phyloP scores from a whole-genome alignment of 345 rosid species.

The Aquilaria sinensis region DNA sequence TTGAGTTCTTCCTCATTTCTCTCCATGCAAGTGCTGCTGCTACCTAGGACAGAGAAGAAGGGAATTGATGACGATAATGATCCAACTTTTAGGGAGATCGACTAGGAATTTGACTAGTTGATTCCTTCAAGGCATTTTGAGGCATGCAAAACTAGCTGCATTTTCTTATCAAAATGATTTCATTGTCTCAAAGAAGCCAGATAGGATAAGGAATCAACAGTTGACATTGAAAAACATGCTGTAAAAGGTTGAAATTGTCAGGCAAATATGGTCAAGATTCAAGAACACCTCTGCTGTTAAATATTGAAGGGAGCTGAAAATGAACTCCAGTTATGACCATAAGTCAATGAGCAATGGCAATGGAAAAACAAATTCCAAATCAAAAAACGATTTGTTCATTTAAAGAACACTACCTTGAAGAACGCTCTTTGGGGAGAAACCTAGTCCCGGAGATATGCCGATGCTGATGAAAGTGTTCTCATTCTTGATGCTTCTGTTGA shows the following conservation, averaged over 20 bases:
- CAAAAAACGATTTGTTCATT: neutral
- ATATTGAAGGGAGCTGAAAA: neutral
- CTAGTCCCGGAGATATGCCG: constrained; percentile 23
- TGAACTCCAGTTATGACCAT: neutral
- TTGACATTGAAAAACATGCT: neutral
- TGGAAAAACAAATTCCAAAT: neutral
- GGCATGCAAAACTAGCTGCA: too few relatives aligned
- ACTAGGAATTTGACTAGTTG: too few relatives aligned
- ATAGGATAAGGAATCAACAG: too few relatives aligned
- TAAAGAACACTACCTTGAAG: constrained; percentile 44
- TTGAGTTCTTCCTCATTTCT: constrained; percentile 29
- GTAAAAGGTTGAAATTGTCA: too few relatives aligned
- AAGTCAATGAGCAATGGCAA: too few relatives aligned
- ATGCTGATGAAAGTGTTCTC: constrained; percentile 9
- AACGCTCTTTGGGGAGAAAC: constrained; percentile 55
- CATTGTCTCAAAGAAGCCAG: too few relatives aligned
- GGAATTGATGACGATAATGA: too few relatives aligned
- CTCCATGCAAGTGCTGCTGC: constrained; percentile 16
- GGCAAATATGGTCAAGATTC: neutral
- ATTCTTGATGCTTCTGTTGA: constrained; percentile 9
- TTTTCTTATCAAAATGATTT: too few relatives aligned
- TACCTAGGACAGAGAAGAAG: constrained; percentile 19
- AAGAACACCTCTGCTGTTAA: neutral
- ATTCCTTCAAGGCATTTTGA: too few relatives aligned
- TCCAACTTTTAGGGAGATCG: too few relatives aligned